Base-by-base conservation (phyloP, 1,284 basidiomycete species). In the Phylloboletellus chloephorus region DNA sequence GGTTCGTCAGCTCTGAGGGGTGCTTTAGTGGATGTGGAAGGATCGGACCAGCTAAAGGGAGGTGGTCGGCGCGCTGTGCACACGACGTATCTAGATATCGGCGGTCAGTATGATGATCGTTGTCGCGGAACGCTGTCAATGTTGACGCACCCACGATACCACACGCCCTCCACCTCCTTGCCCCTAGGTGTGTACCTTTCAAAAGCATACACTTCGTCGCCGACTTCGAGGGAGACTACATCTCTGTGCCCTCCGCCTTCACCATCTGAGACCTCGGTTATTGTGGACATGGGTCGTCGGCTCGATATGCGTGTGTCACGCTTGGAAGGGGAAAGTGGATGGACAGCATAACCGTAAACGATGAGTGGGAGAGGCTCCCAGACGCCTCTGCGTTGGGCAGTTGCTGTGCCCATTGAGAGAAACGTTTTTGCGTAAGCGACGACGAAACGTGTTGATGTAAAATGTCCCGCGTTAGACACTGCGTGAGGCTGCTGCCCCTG, bases 201-300 rank as follows among this genome's bases (percentile, higher is more conserved):
- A 57, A 96, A 95, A 17, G 92, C 91, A 67, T 97, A 97, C 26
- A 98, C 83, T 61, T 97, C 94, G 61, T 97, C 94, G 37, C 95
- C 95, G 16, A 97, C 83, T 50, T 89, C 87, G 37, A 89, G 71
- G 12, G 79, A 75, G 24, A 88, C 86, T n/a, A 88, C 80, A 46
- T 88, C 84, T 43, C 78, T 72, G 65, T 83, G 74, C 0, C 74
- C 69, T 24, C 73, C 67, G 39, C 78, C 72, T 34, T 85, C 82
- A 39, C 82, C 81, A 9, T 73, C 72, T 2, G 82, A 84, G 20
- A 67, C 73, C 51, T 85, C 82, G 5, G 83, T 85, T 48, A 81
- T 78, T 0, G 74, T 79, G 1, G 83, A 87, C 41, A 78, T 71
- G 32, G 58, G 58, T 31, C 80, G 74, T 16, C 79, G 72, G 54